These are phyloP conservation scores for Taphrina deformans DNA, from an alignment of 1,139 yeast species.

Conservation along the genomic window DNA sequence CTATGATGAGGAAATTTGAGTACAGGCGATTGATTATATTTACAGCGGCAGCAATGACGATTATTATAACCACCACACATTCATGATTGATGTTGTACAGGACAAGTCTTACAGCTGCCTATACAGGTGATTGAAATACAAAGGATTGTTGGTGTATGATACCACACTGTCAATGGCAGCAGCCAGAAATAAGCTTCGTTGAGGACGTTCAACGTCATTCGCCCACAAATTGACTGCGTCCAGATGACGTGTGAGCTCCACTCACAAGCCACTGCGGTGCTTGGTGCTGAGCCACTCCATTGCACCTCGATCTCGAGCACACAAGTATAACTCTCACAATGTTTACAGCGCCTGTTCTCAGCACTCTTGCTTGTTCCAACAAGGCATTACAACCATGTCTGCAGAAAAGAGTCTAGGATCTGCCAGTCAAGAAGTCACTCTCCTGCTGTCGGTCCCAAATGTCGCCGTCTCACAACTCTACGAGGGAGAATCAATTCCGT, in stretches of 20 bases:
- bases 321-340: too few species aligned
- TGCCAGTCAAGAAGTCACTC: neutral
- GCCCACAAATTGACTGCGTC: too few species aligned
- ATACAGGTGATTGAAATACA: too few species aligned
- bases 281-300: neutral
- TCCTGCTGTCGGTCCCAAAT: conserved; percentile 8
- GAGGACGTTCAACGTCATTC: neutral
- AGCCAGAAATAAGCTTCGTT: neutral
- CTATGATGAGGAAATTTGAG: neutral
- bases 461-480: conserved; percentile 18
- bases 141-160: too few species aligned
- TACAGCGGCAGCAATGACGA: neutral
- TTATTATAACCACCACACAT: too few species aligned
- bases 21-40: neutral
- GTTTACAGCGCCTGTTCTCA: too few species aligned
- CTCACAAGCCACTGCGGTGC: neutral
- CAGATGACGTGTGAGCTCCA: neutral
- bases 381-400: too few species aligned
- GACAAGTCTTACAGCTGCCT: too few species aligned
- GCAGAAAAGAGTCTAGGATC: neutral
- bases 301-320: neutral
- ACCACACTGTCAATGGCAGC: too few species aligned
- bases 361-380: too few species aligned
- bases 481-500: conserved; percentile 12
- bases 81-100: too few species aligned